These are phyloP conservation scores for Nannizziopsis arthrosporioides DNA, from an alignment of 2,329 filamentous ascomycete genomes.

Conservation along the genomic window DNA sequence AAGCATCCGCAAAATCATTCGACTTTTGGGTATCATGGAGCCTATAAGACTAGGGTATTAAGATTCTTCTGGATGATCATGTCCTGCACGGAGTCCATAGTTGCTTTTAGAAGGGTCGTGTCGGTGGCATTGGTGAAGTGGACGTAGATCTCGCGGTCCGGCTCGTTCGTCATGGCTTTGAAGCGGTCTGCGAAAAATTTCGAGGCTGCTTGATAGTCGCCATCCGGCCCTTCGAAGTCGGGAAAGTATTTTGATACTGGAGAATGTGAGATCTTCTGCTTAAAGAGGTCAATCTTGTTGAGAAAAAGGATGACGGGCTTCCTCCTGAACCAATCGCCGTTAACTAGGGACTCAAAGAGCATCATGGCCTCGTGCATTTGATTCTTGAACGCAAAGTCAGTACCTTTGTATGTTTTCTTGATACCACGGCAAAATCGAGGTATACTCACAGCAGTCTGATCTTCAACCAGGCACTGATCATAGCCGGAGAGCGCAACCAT, in stretches of 20 bases:
- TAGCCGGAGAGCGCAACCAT: conserved; percentile 92
- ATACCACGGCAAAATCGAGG: not conserved
- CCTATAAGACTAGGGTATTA: conserved; percentile 60
- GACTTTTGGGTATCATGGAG: conserved; percentile 7
- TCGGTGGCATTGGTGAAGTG: conserved; percentile 51
- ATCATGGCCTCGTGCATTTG: conserved; percentile 86
- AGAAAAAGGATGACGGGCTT: conserved; percentile 74
- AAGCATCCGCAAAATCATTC: not conserved
- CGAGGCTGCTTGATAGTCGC: conserved; percentile 61
- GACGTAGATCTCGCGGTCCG: conserved; percentile 46
- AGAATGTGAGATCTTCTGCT: conserved; percentile 58
- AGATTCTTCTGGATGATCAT: conserved; percentile 80
- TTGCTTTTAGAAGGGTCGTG: conserved; percentile 70
- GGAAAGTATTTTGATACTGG: conserved; percentile 66
- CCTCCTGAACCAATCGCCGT: conserved; percentile 75
- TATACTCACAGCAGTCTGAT: conserved; percentile 76
- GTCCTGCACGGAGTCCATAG: conserved; percentile 75
- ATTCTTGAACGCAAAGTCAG: conserved; percentile 44
- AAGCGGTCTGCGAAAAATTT: conserved; percentile 79
- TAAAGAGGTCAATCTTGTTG: conserved; percentile 81
- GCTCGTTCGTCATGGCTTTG: conserved; percentile 57
- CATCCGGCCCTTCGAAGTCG: conserved; percentile 60
- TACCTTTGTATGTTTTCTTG: too few relatives aligned
- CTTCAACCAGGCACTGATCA: conserved; percentile 90
- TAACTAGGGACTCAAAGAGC: conserved; percentile 76